Evolutionary conservation across 768 basidiomycete species (phyloP), one percentile per base, ranked within the genome.

Genomic region (Kwoniella europaea): DNA sequence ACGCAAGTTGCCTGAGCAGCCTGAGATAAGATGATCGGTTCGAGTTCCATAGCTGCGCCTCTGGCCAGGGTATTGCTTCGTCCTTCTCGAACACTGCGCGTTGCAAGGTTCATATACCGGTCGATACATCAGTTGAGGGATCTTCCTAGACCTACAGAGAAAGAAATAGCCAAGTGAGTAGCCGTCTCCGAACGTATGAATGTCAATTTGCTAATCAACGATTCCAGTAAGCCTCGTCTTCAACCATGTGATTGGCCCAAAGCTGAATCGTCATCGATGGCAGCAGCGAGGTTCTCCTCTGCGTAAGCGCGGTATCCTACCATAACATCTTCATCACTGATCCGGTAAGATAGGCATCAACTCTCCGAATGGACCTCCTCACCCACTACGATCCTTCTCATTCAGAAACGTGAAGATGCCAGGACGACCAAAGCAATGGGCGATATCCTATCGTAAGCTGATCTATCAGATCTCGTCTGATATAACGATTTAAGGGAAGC

Each of bases 381-480:
- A 10, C 80, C 80, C 1, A 57, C 63, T 3, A 79, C 73, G 1
- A n/a, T 85, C 24, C 74, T 85, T 18, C 71, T 85, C 5, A 76
- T 85, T 16, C 83, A 83, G 72, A 85, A 85, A 69, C 77, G 74
- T 6, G 63, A 82, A 54, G 84, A 85, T 68, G 67, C 67, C 35
- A 70, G 75, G 3, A 82, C 84, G 0, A 72, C 71, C 0, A 65
- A 66, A 3, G 83, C 82, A 1, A 76, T 79, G 68, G 57, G 67
- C 7, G 46, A 65, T 4, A 73, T 84, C 4, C 67, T 84, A 18
- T 13, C 52, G 79, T 82, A 46, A 64, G 78, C 58, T 42, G 35
- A 35, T 35, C 35, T 35, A 35, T 35, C 35, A 35, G 7, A 6
- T 35, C 35, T 35, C 35, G 35, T 35, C 5, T 35, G 35, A 35